Percentiles rank a stretch among this genome's conserved stretches.
Conservation (phyloP, 2,329 filamentous ascomycete genomes). For the Aureobasidium vineae region DNA sequence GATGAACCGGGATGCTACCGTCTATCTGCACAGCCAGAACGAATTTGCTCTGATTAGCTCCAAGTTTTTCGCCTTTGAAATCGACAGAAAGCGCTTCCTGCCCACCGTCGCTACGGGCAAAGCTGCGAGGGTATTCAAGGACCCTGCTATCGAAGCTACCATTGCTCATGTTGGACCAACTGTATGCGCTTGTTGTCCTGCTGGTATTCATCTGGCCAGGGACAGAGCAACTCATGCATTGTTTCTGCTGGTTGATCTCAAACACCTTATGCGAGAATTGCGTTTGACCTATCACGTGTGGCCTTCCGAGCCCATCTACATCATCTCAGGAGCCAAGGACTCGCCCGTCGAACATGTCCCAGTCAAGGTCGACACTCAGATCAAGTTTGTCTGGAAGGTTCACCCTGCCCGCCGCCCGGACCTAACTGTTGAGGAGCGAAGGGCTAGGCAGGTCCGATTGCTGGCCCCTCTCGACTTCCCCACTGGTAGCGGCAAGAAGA, state of each 20-base stretch:
- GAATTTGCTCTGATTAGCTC: conserved; percentile 2
- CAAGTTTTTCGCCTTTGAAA: conserved; percentile 10
- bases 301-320: conserved; percentile 1
- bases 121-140: not conserved
- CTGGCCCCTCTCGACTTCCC: not conserved
- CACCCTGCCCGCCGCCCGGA: not conserved
- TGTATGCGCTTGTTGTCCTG: not conserved
- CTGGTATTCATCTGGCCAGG: not conserved
- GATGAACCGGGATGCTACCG: not conserved
- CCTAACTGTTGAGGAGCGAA: not conserved
- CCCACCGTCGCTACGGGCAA: conserved; percentile 13
- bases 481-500: not conserved
- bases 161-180: not conserved
- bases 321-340: not conserved
- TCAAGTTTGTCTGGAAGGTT: conserved; percentile 17
- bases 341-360: not conserved
- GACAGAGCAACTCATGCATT: conserved; percentile 2
- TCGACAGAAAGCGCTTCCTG: conserved; percentile 11
- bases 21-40: conserved; percentile 4
- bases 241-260: conserved; percentile 3
- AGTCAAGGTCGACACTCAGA: not conserved
- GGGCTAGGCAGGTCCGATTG: not conserved
- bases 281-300: conserved; percentile 4
- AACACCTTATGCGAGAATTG: not conserved
- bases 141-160: conserved; percentile 5